Evolutionary conservation across 441 rosid genomes (phyloP), one percentile per base, ranked within the genome.

Genomic region (Syzygium malaccense): DNA sequence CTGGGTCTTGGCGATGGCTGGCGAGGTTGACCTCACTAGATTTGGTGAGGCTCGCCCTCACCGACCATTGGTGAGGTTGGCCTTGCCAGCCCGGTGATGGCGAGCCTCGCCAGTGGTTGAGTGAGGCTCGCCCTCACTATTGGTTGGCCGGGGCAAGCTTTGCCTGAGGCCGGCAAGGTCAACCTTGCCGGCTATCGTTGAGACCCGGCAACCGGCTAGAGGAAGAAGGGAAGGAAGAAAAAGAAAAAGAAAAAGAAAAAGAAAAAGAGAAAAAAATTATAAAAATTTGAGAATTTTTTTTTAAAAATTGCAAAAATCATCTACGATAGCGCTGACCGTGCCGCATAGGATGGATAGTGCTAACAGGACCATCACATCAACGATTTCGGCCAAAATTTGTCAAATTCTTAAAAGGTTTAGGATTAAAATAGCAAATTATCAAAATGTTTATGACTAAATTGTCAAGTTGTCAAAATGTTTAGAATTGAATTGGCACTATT

Each of bases 311-410:
- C 8, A 60, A 14, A 60, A 60, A 28, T 14, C 28, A 25, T 60
- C 4, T 3, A 28, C 2, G 14, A 28, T 1, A 13, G 0, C 6
- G 1, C 6, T 0, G 9, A 6, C 1, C 1, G 0, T 14, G 0
- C 3, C 2, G 14, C 4, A 2, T 60, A 60, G 0, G 17, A 6
- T 28, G 3, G 3, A 8, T 0, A 0, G 0, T 4, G 1, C n/a
- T 45, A 45, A 45, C 9, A 45, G 48, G 48, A 45, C 48, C 48
- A 45, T 28, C 2, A 60, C 14, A 28, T 60, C 8, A 60, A 28
- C 2, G 14, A 60, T 28, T 28, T 28, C 3, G 9, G 8, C 17
- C 3, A 60, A 60, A 60, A 60, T 28, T 28, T 60, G 1, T 6
- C 3, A 4, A 4, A 30, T 28, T 60, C 48, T 45, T 45, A 45